A percentile compares a stretch with the other conserved stretches of the same genome.
phyloP scores from a whole-genome alignment of 164 flowering plant genomes.

The Aristolochia fimbriata region DNA sequence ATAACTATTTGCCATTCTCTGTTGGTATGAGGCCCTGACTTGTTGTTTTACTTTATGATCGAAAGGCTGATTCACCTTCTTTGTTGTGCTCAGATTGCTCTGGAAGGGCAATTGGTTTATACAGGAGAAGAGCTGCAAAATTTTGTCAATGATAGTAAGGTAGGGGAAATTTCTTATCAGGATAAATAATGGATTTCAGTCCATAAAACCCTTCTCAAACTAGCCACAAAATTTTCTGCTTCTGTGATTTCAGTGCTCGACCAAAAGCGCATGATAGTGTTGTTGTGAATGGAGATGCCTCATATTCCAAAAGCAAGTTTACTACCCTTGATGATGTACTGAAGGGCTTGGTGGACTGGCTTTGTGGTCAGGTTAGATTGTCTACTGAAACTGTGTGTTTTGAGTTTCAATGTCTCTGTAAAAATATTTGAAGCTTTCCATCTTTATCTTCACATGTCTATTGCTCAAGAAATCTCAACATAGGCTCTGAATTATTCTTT shows the following conservation, averaged over 20 bases:
- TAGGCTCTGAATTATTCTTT: too few relatives aligned
- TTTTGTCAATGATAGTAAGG: slow-evolving; percentile 70
- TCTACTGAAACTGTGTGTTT: neutral
- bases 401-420: too few relatives aligned
- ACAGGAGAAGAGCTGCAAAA: slow-evolving; percentile 94
- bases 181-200: neutral
- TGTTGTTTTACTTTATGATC: neutral
- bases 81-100: slow-evolving; percentile 60
- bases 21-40: too few relatives aligned
- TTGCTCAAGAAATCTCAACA: too few relatives aligned
- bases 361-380: slow-evolving; percentile 73
- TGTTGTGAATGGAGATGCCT: slow-evolving; percentile 56
- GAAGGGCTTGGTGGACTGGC: slow-evolving; percentile 87
- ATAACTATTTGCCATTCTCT: too few relatives aligned
- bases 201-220: neutral
- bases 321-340: slow-evolving; percentile 71
- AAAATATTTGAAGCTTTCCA: too few relatives aligned
- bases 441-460: too few relatives aligned
- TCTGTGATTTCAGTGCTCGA: slow-evolving; percentile 47
- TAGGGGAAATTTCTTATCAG: neutral
- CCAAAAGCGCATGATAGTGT: slow-evolving; percentile 36
- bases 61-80: slow-evolving; percentile 1
- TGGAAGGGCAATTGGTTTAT: slow-evolving; percentile 95
- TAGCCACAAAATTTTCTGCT: neutral
- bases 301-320: slow-evolving; percentile 43